Evolutionary conservation across 805 yeast genomes (phyloP), one percentile per base, ranked within the genome.

Genomic region (Saturnispora gosingensis): DNA sequence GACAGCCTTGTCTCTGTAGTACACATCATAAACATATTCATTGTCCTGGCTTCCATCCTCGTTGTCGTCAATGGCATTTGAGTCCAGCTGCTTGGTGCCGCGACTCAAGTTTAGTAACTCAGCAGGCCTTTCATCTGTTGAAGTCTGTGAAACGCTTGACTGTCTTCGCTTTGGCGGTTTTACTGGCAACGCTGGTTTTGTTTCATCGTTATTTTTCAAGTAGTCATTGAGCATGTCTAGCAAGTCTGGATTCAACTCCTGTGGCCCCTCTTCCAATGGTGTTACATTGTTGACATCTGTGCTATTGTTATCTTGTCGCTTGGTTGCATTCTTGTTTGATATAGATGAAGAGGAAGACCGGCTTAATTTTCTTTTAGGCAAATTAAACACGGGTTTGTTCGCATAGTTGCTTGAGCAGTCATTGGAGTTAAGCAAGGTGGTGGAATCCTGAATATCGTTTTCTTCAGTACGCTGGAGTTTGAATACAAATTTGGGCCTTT

Each of bases 21-120:
- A 91, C 10, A 91, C 89, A 67, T 91, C 99, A 61, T 88, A 91
- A 18, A 91, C 98, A 59, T 88, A 91, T 43, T 87, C 96, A n/a
- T 49, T 50, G 22, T 59, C 60, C 13, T 49, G 43, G 10, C 35
- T 40, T 4, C 46, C 53, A 13, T 45, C 49, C 9, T 50, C 34
- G 34, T 30, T 30, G 34, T 30, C 51, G 8, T 28, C 53, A 15
- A 46, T 32, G 2, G 45, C 52, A 30, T 76, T 70, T 3, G 68
- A 68, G 45, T 38, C 22, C 24, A 18, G 13, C 18, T 16, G 42
- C 22, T 38, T 38, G 22, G 22, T 38, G 15, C 10, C 15, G 10
- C 15, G 8, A 20, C 24, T 18, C 15, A 38, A 18, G 22, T 38
- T 38, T 5, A 38, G 16, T 38, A 38, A 18, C 6, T 38, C 42